These are phyloP conservation scores for Turnera subulata DNA, from an alignment of 345 rosid genomes.

Conservation along the genomic window DNA sequence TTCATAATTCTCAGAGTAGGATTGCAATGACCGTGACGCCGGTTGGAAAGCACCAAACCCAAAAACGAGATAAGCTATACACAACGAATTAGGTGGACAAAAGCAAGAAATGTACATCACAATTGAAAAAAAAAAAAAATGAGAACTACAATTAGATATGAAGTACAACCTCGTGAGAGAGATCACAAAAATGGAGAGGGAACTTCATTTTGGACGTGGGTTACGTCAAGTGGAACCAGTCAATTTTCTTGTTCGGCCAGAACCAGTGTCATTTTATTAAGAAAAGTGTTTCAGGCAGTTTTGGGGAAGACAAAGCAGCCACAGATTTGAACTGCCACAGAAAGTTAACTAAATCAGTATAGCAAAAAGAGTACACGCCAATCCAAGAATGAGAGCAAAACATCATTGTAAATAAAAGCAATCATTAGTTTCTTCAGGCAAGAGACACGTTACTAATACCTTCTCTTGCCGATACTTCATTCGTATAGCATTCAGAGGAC, in stretches of 20 bases:
- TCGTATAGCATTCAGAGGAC: constrained; percentile 67
- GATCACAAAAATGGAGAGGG: constrained; percentile 1
- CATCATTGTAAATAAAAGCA: too few species aligned
- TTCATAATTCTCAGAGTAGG: not conserved
- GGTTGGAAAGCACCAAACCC: constrained; percentile 26
- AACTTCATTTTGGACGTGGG: constrained; percentile 12
- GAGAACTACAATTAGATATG: constrained; percentile 4
- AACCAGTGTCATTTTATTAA: too few species aligned
- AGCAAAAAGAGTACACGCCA: not conserved
- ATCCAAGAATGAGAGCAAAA: not conserved
- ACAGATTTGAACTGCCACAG: constrained; percentile 69
- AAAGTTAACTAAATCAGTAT: not conserved
- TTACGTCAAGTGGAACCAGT: constrained; percentile 21
- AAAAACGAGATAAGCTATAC: constrained; percentile 20
- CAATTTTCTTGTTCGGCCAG: too few species aligned
- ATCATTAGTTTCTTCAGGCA: not conserved
- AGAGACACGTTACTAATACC: constrained; percentile 30
- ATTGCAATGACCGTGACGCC: not conserved
- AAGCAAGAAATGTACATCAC: constrained; percentile 8
- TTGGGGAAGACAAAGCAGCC: constrained; percentile 52
- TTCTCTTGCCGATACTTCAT: constrained; percentile 62
- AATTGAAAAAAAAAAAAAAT: constrained; percentile 14
- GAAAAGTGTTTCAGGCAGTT: constrained; percentile 59
- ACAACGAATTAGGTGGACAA: constrained; percentile 6
- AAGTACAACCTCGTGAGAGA: constrained; percentile 19